These are phyloP conservation scores for Pelargonium myrrhifolium DNA, from an alignment of 441 rosid species.

Conservation along the genomic window DNA sequence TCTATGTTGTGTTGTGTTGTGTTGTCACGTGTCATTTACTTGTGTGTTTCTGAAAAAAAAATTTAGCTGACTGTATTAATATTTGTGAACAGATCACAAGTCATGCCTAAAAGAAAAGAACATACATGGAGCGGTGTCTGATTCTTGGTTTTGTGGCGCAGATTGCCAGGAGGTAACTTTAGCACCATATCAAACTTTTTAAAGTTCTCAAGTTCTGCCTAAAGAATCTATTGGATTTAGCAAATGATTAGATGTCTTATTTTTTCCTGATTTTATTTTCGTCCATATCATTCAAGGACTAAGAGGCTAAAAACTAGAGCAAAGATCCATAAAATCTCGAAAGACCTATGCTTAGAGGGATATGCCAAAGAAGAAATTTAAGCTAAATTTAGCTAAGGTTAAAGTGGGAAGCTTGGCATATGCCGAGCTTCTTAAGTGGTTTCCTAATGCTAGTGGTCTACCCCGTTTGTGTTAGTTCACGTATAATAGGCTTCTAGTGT, in stretches of 20 bases:
- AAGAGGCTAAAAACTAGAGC: not conserved
- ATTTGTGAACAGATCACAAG: conserved; percentile 1
- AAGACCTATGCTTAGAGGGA: too few relatives aligned
- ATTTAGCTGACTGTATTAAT: not conserved
- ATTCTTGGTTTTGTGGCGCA: conserved; percentile 6
- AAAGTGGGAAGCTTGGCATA: not conserved
- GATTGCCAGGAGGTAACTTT: conserved; percentile 5
- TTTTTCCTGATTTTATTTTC: not conserved
- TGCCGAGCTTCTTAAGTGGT: too few relatives aligned
- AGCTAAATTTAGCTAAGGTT: not conserved
- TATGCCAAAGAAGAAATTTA: too few relatives aligned
- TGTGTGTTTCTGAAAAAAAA: not conserved
- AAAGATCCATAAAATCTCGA: too few relatives aligned
- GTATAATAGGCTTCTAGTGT: not conserved
- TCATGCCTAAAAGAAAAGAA: conserved; percentile 4
- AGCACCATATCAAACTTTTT: not conserved
- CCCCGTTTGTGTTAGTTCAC: not conserved
- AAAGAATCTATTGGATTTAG: not conserved
- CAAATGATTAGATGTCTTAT: not conserved
- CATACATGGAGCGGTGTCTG: not conserved
- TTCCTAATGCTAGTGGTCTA: too few relatives aligned
- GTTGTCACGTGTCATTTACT: not conserved
- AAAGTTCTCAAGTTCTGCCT: not conserved
- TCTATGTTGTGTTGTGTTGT: not conserved
- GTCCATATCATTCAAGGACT: not conserved